Evolutionary conservation across 2,329 filamentous ascomycete genomes (phyloP), one percentile per base, ranked within the genome.

Genomic region (Cyphellophora attinorum): DNA sequence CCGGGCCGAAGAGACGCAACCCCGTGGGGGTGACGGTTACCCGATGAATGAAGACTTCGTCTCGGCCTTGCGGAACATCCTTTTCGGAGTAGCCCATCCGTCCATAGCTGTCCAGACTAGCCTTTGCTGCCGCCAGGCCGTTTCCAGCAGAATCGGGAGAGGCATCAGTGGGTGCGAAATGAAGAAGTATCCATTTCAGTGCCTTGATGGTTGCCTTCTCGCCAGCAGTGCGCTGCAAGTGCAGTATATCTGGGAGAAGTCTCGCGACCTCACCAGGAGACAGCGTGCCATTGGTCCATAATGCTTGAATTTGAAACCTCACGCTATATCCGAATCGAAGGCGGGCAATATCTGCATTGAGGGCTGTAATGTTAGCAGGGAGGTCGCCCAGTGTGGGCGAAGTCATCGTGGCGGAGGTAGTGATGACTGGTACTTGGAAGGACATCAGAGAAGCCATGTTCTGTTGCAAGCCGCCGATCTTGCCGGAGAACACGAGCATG

Each of bases 21-120:
- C 72, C 64, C 1, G 72, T 68, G 0, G 79, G 79, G 0, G 76
- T 81, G 6, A 83, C 67, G 21, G 61, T 57, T 8, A 66, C 70
- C 25, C 70, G 70, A 49, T 76, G 67, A 4, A 79, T 60, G 49
- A 61, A 61, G 0, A 65, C 64, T 19, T 73, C 59, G 28, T 70
- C 34, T 5, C 11, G 28, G 15, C 66, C 8, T 8, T n/a, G n/a
- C 21, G 8, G 21, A 8, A 8, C n/a, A 25, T 25, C 21, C 21
- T n/a, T 25, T 25, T n/a, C 34, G 33, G 31, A 33, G 32, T 31
- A 15, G 18, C 6, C 30, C 16, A 12, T 34, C 34, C 8, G 32
- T 34, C 11, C n/a, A 29, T 29, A 18, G 19, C 21, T 25, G 19
- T 21, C 29, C 23, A 19, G 18, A 29, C 31, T 27, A 21, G 15